Evolutionary conservation across 176 grass and related monocot genomes (phyloP).

Genomic region (Cenchrus fungigraminus): DNA sequence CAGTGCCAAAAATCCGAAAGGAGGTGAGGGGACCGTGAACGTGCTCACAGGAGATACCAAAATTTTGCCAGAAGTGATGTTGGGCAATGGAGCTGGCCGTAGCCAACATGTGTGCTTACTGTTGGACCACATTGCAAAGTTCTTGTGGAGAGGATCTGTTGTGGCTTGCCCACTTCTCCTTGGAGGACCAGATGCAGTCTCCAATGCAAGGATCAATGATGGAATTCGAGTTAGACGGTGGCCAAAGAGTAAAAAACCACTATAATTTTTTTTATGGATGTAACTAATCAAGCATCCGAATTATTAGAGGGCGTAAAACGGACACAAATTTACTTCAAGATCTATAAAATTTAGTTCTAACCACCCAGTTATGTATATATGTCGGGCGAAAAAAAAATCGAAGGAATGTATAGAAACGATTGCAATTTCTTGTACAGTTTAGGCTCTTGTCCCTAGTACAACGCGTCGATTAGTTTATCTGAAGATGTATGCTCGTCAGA

Average conservation of each 20-base stretch:
- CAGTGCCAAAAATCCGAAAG: neutral
- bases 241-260: neutral
- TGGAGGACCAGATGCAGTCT: neutral
- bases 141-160: neutral
- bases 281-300: neutral
- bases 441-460: neutral
- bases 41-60: conserved; percentile 11
- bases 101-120: neutral
- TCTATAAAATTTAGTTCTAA: neutral
- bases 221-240: no score
- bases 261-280: neutral
- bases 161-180: neutral
- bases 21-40: neutral
- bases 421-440: neutral
- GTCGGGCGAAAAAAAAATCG: neutral
- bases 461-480: neutral
- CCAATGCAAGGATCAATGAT: no score
- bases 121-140: neutral
- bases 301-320: no score
- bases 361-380: neutral
- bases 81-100: neutral
- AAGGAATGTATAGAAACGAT: neutral
- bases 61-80: neutral
- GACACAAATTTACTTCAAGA: neutral
- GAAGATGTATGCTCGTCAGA: neutral